A percentile compares a stretch with the other conserved stretches of the same genome.
phyloP scores from a whole-genome alignment of 2,329 filamentous ascomycete species.

The Cytospora mali region DNA sequence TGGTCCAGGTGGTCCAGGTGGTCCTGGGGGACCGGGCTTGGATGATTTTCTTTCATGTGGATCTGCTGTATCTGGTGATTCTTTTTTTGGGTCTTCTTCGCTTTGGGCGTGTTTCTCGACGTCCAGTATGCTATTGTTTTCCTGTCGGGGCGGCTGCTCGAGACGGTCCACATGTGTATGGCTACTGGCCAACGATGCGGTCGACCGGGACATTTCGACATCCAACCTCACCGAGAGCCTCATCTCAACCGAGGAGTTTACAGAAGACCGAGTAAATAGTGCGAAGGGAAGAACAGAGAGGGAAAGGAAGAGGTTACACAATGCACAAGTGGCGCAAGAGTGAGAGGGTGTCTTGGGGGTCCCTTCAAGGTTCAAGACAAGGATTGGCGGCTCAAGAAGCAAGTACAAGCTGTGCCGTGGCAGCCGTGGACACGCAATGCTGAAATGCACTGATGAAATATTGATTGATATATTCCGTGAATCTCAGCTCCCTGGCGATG shows the following conservation, averaged over 20 bases:
- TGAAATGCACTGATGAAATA: conserved; percentile 2
- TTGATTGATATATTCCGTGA: background rate
- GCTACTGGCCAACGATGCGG: conserved; percentile 27
- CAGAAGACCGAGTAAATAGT: background rate
- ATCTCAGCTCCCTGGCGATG: background rate
- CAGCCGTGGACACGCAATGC: background rate
- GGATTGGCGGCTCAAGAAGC: background rate
- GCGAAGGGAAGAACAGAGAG: background rate
- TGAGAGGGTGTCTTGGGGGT: no score
- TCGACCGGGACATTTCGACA: conserved; percentile 24
- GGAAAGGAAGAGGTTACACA: background rate
- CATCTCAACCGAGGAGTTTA: background rate
- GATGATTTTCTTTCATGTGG: background rate
- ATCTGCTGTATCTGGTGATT: background rate
- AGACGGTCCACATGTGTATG: conserved; percentile 16
- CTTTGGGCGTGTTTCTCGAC: conserved; percentile 12
- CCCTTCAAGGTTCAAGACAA: background rate
- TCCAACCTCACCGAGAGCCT: background rate
- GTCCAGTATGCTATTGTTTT: conserved; percentile 8
- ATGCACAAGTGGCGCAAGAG: background rate
- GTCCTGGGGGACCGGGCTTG: conserved; percentile 10
- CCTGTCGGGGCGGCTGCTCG: background rate
- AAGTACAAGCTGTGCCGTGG: background rate
- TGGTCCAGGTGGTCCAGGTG: conserved; percentile 9
- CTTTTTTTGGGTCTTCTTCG: background rate